Base-by-base conservation (phyloP, 805 yeast genomes). In the Wickerhamiella cacticola region DNA sequence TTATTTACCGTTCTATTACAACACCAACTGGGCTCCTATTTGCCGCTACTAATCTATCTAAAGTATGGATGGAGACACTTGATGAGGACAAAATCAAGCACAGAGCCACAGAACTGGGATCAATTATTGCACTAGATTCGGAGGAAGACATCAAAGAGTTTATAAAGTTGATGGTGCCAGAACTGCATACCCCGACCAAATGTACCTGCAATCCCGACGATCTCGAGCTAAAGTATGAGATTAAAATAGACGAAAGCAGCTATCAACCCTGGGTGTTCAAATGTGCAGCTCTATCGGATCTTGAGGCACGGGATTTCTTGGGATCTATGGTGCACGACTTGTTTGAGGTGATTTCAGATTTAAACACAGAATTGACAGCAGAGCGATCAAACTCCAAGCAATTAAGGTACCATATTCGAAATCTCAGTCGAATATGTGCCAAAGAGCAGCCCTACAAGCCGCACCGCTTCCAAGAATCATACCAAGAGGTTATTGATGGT, bases 381-480 rank as follows among this genome's bases (percentile, higher is more conserved):
- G 29, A 15, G 13, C 12, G 24, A 10, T 5, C 6, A 3, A 22
- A 23, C 3, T 15, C 19, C 13, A 23, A 15, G 21, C 26, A 39
- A n/a, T n/a, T 39, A 8, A 39, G 23, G 12, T 39, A 39, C 19
- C 42, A 39, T 12, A 23, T 39, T 3, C 23, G 24, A 15, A 39
- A 39, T 12, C 19, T 39, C 13, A 24, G 16, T 22, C 28, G 42
- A 3, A 6, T n/a, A 10, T 39, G 42, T 15, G 42, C 28, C 5
- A 39, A 39, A 23, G 42, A 39, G 16, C 21, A 3, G 18, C 38
- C 46, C 16, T 43, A 43, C 13, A 22, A 31, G 10, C 46, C 46
- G 5, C 46, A 34, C 19, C n/a, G 46, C 33, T 43, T 23, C 12
- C 46, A 43, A 24, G 26, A 43, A 15, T n/a, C 16, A 7, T 43